Evolutionary conservation across 768 basidiomycete species (phyloP).

Genomic region (Russula sp.): DNA sequence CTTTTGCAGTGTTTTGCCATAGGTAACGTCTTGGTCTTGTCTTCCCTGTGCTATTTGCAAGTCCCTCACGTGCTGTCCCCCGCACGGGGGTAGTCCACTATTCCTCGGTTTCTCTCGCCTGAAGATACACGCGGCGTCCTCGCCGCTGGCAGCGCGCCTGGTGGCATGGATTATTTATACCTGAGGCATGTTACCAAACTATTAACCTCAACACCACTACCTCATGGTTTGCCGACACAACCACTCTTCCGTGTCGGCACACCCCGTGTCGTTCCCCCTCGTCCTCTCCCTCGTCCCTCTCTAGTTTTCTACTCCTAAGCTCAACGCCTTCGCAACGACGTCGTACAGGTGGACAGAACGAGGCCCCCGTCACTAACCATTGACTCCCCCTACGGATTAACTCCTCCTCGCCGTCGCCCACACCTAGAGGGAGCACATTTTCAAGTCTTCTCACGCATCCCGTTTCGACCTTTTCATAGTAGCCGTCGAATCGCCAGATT

Average conservation of each 20-base stretch:
- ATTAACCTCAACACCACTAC: constrained; percentile 70
- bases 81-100: constrained; percentile 72
- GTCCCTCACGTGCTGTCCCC: constrained; percentile 18
- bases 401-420: constrained; percentile 33
- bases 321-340: constrained; percentile 67
- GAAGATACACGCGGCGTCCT: constrained; percentile 82
- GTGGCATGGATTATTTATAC: constrained; percentile 86
- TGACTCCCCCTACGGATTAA: constrained; percentile 20
- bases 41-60: constrained; percentile 1
- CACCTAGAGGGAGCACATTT: constrained; percentile 51
- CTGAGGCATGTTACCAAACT: constrained; percentile 70
- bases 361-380: constrained; percentile 41
- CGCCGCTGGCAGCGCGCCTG: constrained; percentile 77
- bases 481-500: constrained; percentile 71
- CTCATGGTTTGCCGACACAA: constrained; percentile 66
- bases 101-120: constrained; percentile 64
- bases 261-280: constrained; percentile 38
- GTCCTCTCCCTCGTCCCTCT: constrained; percentile 47
- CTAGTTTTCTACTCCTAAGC: constrained; percentile 74
- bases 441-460: constrained; percentile 70
- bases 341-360: constrained; percentile 70
- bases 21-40: neutral
- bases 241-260: constrained; percentile 42
- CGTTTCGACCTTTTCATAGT: constrained; percentile 83
- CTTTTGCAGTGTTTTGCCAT: constrained; percentile 6